Base-by-base conservation (phyloP, 192 early-diverging fungal genomes). In the Chytriomyces sp. region DNA sequence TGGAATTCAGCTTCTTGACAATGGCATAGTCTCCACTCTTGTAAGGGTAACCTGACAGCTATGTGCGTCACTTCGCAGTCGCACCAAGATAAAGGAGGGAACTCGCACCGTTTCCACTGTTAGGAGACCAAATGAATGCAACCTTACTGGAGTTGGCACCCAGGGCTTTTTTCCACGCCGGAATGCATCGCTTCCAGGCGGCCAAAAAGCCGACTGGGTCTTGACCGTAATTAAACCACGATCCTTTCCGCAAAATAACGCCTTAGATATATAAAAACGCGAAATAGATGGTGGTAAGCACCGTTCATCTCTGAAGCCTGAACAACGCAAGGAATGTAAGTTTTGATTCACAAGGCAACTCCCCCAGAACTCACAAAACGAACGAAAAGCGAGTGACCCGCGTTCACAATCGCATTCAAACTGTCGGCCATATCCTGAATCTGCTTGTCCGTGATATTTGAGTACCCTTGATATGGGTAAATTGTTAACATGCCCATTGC, bases 401-500 rank as follows among this genome's bases (percentile, higher is more conserved):
- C 38, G n/a, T 69, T 59, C 22, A 61, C 65, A 57, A 75, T 68
- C n/a, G 10, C 44, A 41, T 68, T 59, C 39, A 75, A 33, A 5
- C 74, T 22, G 19, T 22, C 30, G 6, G 39, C 64, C 55, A 75
- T 66, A 34, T 75, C 65, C 4, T 54, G 39, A 22, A 69, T 37
- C 36, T 74, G 73, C 14, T n/a, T 10, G 31, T 74, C 78, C 28
- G 81, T 75, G 22, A 83, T 70, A 28, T 4, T 36, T 17, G 54
- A 63, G 28, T 75, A 72, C 2, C 81, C 78, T 8, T 60, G 10
- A 53, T 70, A 73, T 2, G 78, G 78, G 55, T 78, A 83, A 8
- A 83, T 59, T 37, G 81, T 83, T 28, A 83, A 64, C 31, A 73
- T 75, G 4, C 75, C n/a, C 26, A 80, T 53, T 0, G 81, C 76